phyloP scores from a whole-genome alignment of 768 basidiomycete species.

The Lentinula raphanica region DNA sequence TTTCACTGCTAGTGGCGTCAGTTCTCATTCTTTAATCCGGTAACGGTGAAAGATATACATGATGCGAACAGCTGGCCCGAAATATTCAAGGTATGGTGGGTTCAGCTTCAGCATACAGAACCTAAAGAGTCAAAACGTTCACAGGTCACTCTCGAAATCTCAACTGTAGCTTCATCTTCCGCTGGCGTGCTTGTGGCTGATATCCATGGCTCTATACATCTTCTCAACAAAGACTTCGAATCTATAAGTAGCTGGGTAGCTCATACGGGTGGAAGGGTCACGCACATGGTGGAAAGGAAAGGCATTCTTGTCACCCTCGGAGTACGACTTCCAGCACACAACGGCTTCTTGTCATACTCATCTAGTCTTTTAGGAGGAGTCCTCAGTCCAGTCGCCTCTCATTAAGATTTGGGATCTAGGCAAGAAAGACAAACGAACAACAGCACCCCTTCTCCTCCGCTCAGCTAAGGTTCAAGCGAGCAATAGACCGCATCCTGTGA shows the following conservation, averaged over 20 bases:
- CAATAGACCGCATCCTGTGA: constrained; percentile 75
- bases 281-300: constrained; percentile 79
- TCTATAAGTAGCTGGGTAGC: constrained; percentile 72
- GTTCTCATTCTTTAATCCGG: constrained; percentile 84
- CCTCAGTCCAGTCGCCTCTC: constrained; percentile 55
- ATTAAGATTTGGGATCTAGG: constrained; percentile 89
- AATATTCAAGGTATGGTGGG: constrained; percentile 59
- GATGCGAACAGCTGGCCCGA: constrained; percentile 73
- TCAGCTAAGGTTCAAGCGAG: constrained; percentile 72
- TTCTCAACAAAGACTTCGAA: constrained; percentile 72
- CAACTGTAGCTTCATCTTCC: constrained; percentile 58
- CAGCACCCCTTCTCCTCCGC: constrained; percentile 59
- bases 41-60: constrained; percentile 72
- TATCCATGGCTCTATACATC: constrained; percentile 77
- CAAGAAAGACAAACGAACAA: constrained; percentile 60
- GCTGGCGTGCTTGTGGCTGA: constrained; percentile 75
- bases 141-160: constrained; percentile 67
- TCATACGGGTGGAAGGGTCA: constrained; percentile 73
- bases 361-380: constrained; percentile 64
- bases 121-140: constrained; percentile 7
- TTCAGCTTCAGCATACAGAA: not conserved
- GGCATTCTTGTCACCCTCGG: constrained; percentile 87
- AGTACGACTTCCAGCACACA: constrained; percentile 40
- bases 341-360: not conserved
- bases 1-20: constrained; percentile 62